A percentile compares a stretch with the other conserved stretches of the same genome.
Evolutionary conservation across 495 filamentous ascomycete species (phyloP).

Genomic region (Penicillium ucsense): DNA sequence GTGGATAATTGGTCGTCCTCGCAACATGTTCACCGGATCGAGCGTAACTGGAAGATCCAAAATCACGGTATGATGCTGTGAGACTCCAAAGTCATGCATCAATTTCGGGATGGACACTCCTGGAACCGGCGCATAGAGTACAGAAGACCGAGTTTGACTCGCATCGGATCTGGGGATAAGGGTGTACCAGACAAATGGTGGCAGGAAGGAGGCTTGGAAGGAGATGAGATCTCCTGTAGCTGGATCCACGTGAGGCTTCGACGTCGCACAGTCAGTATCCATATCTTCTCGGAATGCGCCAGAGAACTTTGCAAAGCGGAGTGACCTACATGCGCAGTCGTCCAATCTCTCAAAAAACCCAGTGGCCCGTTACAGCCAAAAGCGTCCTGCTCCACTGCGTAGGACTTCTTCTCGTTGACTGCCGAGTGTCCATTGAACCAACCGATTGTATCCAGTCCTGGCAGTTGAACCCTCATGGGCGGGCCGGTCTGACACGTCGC

Average conservation of each 20-base stretch:
- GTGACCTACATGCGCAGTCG: slow-evolving; percentile 45
- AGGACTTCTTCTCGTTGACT: slow-evolving; percentile 16
- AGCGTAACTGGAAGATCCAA: slow-evolving; percentile 56
- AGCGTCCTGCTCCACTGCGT: neutral
- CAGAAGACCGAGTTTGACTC: neutral
- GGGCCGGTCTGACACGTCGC: slow-evolving; percentile 60
- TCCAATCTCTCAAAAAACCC: slow-evolving; percentile 55
- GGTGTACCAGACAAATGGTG: slow-evolving; percentile 57
- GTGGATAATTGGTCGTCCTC: slow-evolving; percentile 41
- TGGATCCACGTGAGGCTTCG: slow-evolving; percentile 47
- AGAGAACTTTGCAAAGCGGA: neutral
- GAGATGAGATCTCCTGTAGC: slow-evolving; percentile 51
- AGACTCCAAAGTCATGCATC: slow-evolving; percentile 67
- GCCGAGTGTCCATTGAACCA: slow-evolving; percentile 51
- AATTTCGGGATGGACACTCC: slow-evolving; percentile 52
- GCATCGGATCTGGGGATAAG: slow-evolving; percentile 32
- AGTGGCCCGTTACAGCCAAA: slow-evolving; percentile 44
- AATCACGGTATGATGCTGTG: slow-evolving; percentile 47
- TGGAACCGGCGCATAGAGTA: slow-evolving; percentile 39
- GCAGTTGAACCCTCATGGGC: slow-evolving; percentile 51
- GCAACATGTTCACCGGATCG: slow-evolving; percentile 46
- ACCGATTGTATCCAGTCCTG: slow-evolving; percentile 50
- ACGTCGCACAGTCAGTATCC: neutral
- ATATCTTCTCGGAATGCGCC: neutral
- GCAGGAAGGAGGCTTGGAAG: slow-evolving; percentile 49